Evolutionary conservation across 441 rosid species (phyloP), one percentile per base, ranked within the genome.

Genomic region (Adansonia madagascariensis): DNA sequence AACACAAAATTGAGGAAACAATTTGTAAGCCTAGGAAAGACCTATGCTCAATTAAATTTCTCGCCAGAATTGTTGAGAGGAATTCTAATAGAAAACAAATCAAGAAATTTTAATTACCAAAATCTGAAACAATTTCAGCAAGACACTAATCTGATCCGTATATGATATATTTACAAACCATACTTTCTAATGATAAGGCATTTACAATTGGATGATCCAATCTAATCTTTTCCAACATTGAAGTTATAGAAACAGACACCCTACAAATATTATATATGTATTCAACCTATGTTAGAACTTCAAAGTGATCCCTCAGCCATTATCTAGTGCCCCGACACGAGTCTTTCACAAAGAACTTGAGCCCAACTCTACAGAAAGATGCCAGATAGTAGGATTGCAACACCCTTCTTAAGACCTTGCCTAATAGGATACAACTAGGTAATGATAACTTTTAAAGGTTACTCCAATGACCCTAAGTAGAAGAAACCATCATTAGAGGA

Each of bases 111-210:
- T 65, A 65, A 39, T 7, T 65, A n/a, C 69, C 11, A 39, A 41
- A 39, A 65, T 39, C 8, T 39, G 70, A 52, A 52, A 55, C 55
- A 67, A 67, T 67, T 47, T 20, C 14, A 67, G 72, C 72, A 67
- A 0, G 31, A 66, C 14, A 14, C 9, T n/a, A 7, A n/a, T 64
- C 7, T 64, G 69, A 64, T 64, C 67, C 22, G n/a, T 39, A 7
- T 64, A 64, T 41, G 18, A 63, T 63, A 31, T 31, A 31, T 22
- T 57, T 60, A 60, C 15, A 10, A 24, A 24, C 64, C 39, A 60
- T 9, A 24, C n/a, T 22, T 60, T 60, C 64, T 60, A 1, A 60
- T 24, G 39, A 4, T 4, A 24, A 60, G 64, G n/a, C 39, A 63
- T 63, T 35, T 24, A 17, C 9, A 31, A 31, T 27, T 61, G 39